These are phyloP conservation scores for Pichia deserticola DNA, from an alignment of 805 yeast genomes.

Conservation along the genomic window DNA sequence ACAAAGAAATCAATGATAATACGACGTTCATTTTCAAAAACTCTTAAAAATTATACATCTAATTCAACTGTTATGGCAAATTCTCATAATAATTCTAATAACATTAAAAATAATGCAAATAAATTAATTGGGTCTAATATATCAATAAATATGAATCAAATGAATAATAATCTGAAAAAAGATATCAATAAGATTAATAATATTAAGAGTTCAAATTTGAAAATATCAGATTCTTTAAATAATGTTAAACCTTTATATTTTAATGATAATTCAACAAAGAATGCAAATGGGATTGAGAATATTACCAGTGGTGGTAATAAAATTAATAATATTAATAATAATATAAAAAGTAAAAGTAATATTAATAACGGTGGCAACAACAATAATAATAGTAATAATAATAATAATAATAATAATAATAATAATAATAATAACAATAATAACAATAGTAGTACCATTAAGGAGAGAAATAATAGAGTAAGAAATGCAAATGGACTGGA, in stretches of 20 bases:
- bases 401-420: neutral
- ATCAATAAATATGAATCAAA: constrained; percentile 21
- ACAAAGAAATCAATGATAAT: neutral
- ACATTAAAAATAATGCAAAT: neutral
- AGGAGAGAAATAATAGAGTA: neutral
- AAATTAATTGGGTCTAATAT: constrained; percentile 15
- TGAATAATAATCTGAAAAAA: constrained; percentile 13
- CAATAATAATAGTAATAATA: constrained; percentile 6
- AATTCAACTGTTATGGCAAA: neutral
- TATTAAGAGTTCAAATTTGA: neutral
- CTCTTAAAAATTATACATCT: neutral
- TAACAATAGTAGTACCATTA: neutral
- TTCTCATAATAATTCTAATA: too few relatives aligned
- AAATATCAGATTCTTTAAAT: neutral
- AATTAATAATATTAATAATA: too few relatives aligned
- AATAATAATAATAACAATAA: constrained; percentile 4
- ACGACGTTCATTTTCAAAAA: neutral
- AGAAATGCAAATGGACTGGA: neutral
- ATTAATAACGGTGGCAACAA: neutral
- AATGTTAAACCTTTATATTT: neutral
- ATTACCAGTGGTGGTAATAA: neutral
- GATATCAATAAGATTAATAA: neutral
- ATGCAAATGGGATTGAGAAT: too few relatives aligned
- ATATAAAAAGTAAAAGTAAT: too few relatives aligned
- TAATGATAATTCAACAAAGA: too few relatives aligned